A percentile compares a stretch with the other conserved stretches of the same genome.
Evolutionary conservation across 805 yeast species (phyloP).

Genomic region (Jamesozyma gamospora): DNA sequence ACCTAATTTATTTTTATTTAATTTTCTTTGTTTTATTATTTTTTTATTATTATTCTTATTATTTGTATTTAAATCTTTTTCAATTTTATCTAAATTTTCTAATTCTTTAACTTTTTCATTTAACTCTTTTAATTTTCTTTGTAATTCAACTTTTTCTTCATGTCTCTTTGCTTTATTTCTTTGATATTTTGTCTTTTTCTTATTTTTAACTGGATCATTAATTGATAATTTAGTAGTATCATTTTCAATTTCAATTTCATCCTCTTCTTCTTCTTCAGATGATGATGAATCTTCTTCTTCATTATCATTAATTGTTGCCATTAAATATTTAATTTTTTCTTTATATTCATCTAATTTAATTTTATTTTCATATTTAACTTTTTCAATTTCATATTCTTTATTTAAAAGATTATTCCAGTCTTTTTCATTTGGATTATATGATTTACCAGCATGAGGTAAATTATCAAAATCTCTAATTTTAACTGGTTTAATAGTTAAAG

Average conservation of each 20-base stretch:
- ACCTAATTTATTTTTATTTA: conserved; percentile 33
- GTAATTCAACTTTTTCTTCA: conserved; percentile 47
- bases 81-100: conserved; percentile 34
- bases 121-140: conserved; percentile 46
- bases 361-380: conserved; percentile 55
- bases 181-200: conserved; percentile 67
- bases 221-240: conserved; percentile 46
- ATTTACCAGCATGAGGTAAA: conserved; percentile 76
- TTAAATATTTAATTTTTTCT: conserved; percentile 52
- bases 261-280: conserved; percentile 31
- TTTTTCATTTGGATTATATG: conserved; percentile 77
- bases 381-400: conserved; percentile 56
- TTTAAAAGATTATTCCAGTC: conserved; percentile 70
- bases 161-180: conserved; percentile 63
- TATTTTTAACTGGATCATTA: conserved; percentile 57
- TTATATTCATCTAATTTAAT: conserved; percentile 51
- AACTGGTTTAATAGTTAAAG: conserved; percentile 45
- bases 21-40: conserved; percentile 23
- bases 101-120: conserved; percentile 54
- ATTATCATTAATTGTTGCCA: conserved; percentile 50
- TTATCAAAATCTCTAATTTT: conserved; percentile 39
- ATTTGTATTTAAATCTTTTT: conserved; percentile 20
- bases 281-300: conserved; percentile 39
- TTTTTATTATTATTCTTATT: conserved; percentile 12
- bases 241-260: conserved; percentile 26